These are phyloP conservation scores for Debaryomycetaceae sp. DNA, from an alignment of 1,139 yeast genomes.

Conservation along the genomic window DNA sequence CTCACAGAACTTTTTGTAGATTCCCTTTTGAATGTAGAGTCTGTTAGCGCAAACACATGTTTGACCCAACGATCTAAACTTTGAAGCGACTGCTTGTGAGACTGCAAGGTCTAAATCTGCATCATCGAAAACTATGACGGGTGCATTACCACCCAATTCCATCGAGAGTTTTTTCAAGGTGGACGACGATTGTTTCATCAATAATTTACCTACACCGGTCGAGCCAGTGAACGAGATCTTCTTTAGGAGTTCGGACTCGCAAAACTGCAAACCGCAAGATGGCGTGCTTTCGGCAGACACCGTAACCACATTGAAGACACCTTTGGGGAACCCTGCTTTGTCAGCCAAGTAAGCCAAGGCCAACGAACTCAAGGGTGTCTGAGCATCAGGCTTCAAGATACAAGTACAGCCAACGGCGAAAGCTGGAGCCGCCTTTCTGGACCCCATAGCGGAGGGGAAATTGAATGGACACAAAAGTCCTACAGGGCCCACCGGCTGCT, in stretches of 20 bases:
- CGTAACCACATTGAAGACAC: constrained; percentile 40
- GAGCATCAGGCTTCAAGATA: constrained; percentile 44
- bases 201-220: constrained; percentile 51
- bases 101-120: constrained; percentile 48
- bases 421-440: constrained; percentile 47
- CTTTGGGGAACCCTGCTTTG: constrained; percentile 44
- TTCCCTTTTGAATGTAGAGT: constrained; percentile 64
- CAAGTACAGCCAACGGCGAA: constrained; percentile 50
- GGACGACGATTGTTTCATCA: constrained; percentile 45
- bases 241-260: constrained; percentile 37
- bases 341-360: constrained; percentile 44
- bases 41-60: constrained; percentile 90
- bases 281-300: constrained; percentile 37
- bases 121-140: constrained; percentile 46
- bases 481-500: constrained; percentile 48
- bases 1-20: constrained; percentile 56
- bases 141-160: constrained; percentile 55
- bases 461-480: constrained; percentile 49
- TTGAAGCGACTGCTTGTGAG: constrained; percentile 51
- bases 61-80: constrained; percentile 76
- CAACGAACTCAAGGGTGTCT: constrained; percentile 43
- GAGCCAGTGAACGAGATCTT: constrained; percentile 60
- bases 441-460: constrained; percentile 49
- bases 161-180: constrained; percentile 48
- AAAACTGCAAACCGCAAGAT: constrained; percentile 25